Conservation (phyloP, 495 filamentous ascomycete species). For the Lasiosphaeria hispida region DNA sequence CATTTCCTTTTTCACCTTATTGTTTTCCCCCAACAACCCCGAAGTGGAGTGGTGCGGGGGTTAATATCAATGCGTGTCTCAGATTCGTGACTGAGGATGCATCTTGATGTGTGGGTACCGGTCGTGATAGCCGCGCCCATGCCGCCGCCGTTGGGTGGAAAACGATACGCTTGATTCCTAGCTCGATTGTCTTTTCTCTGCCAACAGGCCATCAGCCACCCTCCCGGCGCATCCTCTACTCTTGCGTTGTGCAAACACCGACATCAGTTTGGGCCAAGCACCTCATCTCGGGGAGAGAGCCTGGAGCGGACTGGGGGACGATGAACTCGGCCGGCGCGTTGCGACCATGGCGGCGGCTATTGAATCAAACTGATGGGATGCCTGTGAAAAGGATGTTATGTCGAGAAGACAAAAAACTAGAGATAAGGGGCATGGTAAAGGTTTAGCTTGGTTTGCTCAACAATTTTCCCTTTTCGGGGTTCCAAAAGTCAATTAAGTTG, state of each 20-base stretch:
- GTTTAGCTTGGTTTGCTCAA: no score
- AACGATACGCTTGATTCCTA: no score
- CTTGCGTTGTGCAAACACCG: background rate
- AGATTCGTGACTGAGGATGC: background rate
- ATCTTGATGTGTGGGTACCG: background rate
- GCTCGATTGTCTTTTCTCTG: no score
- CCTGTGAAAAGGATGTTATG: no score
- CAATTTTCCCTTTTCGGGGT: no score
- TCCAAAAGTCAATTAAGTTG: no score
- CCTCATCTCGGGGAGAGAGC: background rate
- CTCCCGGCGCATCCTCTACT: background rate
- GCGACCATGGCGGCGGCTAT: no score
- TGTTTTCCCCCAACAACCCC: background rate
- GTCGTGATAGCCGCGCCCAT: background rate
- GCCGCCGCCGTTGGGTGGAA: background rate
- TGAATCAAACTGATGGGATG: no score
- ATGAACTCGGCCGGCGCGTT: background rate
- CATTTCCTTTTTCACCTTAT: no score
- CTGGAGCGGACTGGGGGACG: background rate
- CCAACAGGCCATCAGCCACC: no score
- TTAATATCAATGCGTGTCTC: background rate
- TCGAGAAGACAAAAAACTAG: no score
- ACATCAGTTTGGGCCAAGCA: background rate
- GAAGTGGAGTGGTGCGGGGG: background rate
- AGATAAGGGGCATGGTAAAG: no score